Evolutionary conservation across 2,329 filamentous ascomycete genomes (phyloP), one percentile per base, ranked within the genome.

Genomic region (Beauveria scarabaeidicola): DNA sequence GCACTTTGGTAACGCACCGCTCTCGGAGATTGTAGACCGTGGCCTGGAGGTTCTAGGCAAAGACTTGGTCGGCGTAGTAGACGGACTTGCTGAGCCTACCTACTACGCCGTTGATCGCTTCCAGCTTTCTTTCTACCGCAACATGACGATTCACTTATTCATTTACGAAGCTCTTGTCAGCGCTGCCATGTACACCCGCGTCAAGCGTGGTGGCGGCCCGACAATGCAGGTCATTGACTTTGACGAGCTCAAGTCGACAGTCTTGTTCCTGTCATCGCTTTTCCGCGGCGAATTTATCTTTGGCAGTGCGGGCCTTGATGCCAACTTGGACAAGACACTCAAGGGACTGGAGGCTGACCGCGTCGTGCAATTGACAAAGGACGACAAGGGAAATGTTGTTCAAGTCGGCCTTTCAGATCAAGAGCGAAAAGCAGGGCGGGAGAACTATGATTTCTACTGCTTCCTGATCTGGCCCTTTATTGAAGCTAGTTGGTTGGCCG

Each of bases 391-490:
- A 0, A 78, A 81, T 0, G 81, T 91, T n/a, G 76, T 77, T 1
- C 84, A 77, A 59, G 77, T 97, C 41, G 90, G 91, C 5, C 78
- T 99, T 8, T 87, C 89, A 19, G 83, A 89, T 6, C 75, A 81
- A 3, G 94, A 99, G 72, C 82, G 92, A 19, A 79, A 81, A 32
- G 85, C 82, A 7, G 94, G 94, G 1, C 80, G 93, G 41, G 94
- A 99, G 73, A 97, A 97, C 68, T 99, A 89, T 68, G 94, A 99
- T 70, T 99, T 99, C 73, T 97, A 97, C 75, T 97, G 93, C 75
- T 99, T 97, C 79, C 76, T 99, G 21, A 91, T 99, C 63, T 99
- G 94, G 94, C 94, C 94, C 0, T 99, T 99, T 66, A 92, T 97
- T 65, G 94, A 99, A 73, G 89, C 92, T 0, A 88, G 84, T 56